phyloP scores from a whole-genome alignment of 1,284 basidiomycete species.

The Sutorius eximius region DNA sequence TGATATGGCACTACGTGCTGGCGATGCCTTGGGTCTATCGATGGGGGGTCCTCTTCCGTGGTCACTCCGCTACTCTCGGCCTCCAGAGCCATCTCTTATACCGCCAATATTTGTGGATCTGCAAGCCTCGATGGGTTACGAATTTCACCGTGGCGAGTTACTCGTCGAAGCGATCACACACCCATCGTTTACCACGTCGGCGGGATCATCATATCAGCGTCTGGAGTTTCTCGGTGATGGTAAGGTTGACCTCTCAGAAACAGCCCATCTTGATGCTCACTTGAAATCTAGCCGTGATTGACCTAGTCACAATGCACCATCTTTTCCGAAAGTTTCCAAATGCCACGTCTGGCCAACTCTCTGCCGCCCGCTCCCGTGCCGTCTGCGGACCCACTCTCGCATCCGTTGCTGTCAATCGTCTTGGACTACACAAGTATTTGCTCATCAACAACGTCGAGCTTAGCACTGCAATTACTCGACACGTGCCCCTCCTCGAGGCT shows the following conservation, averaged over 20 bases:
- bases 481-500: conserved; percentile 57
- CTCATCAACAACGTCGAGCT: conserved; percentile 72
- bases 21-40: conserved; percentile 62
- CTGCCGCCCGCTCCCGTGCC: conserved; percentile 65
- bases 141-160: conserved; percentile 61
- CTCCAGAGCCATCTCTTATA: conserved; percentile 35
- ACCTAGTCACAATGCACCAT: conserved; percentile 72
- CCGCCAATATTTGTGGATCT: conserved; percentile 54
- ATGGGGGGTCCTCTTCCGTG: conserved; percentile 70
- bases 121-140: conserved; percentile 67
- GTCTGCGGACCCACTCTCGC: conserved; percentile 77
- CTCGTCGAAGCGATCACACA: conserved; percentile 79
- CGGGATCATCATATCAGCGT: conserved; percentile 72
- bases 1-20: conserved; percentile 61
- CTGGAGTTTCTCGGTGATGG: conserved; percentile 86
- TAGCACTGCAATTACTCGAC: conserved; percentile 58
- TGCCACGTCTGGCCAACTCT: conserved; percentile 74
- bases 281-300: conserved; percentile 60
- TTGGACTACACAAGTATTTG: conserved; percentile 69
- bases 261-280: conserved; percentile 11
- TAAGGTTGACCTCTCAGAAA: conserved; percentile 36
- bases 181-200: conserved; percentile 62
- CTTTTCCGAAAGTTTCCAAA: conserved; percentile 67
- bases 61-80: conserved; percentile 49
- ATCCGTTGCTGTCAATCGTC: conserved; percentile 60